Conservation (phyloP, 306 rosid genomes). For the Acmispon strigosus region DNA sequence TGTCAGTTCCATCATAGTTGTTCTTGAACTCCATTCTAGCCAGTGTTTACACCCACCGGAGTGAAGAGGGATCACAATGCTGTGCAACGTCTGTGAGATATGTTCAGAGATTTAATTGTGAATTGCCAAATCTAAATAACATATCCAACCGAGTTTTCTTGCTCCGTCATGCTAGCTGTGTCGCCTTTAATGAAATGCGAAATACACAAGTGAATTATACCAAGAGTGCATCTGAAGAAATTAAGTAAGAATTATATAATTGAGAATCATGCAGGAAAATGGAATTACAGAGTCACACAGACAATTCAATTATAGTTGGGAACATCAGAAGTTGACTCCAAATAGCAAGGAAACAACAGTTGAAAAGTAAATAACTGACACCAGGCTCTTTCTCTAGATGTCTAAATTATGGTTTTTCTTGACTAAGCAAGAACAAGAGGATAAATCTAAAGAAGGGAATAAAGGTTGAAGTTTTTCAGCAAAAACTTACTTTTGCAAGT, state of each 20-base stretch:
- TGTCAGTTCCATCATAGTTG: too few relatives aligned
- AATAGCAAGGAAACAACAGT: background rate
- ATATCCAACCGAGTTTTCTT: too few relatives aligned
- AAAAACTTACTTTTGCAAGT: slow-evolving; percentile 22
- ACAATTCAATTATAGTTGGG: background rate
- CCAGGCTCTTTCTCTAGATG: background rate
- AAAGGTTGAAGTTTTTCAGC: background rate
- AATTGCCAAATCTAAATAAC: too few relatives aligned
- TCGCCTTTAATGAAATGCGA: background rate
- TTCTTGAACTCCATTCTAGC: too few relatives aligned
- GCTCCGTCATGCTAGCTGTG: too few relatives aligned
- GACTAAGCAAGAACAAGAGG: background rate
- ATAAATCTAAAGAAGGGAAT: background rate
- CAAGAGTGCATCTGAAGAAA: background rate
- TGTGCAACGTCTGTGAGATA: too few relatives aligned
- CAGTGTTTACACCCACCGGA: too few relatives aligned
- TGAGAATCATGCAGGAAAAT: background rate
- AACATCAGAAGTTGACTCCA: background rate
- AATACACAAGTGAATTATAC: background rate
- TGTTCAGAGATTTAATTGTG: too few relatives aligned
- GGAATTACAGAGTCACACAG: background rate
- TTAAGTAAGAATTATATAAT: background rate
- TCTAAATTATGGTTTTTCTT: background rate
- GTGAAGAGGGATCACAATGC: too few relatives aligned
- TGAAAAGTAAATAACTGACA: background rate